Conservation (phyloP, 805 yeast genomes). For the Candida bentonensis region DNA sequence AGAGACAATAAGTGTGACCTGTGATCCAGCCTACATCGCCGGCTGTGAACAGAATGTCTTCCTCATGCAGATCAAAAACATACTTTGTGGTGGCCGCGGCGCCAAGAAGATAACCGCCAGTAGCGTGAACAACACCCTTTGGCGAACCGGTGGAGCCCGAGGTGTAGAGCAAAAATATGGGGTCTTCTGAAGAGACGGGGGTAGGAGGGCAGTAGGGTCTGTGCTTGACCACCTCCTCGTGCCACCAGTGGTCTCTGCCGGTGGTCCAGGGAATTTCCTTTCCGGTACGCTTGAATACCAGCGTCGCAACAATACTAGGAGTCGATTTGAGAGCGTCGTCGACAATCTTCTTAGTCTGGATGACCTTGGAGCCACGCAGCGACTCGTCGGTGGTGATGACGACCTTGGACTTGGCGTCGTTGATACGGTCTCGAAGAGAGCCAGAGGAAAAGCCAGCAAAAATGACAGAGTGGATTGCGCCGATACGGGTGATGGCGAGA, state of each 20-base stretch:
- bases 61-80: slow-evolving; percentile 60
- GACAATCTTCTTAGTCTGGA: slow-evolving; percentile 67
- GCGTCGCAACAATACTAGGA: slow-evolving; percentile 53
- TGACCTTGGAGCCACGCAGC: slow-evolving; percentile 69
- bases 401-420: slow-evolving; percentile 56
- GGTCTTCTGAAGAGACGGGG: slow-evolving; percentile 68
- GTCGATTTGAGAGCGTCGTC: slow-evolving; percentile 62
- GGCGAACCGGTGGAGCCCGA: slow-evolving; percentile 86
- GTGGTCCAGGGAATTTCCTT: slow-evolving; percentile 35
- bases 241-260: slow-evolving; percentile 67
- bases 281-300: slow-evolving; percentile 66
- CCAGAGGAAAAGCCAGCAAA: slow-evolving; percentile 76
- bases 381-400: slow-evolving; percentile 75
- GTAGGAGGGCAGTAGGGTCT: slow-evolving; percentile 60
- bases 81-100: slow-evolving; percentile 64
- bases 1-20: slow-evolving; percentile 72
- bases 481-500: slow-evolving; percentile 66
- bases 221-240: slow-evolving; percentile 50
- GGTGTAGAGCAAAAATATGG: slow-evolving; percentile 66
- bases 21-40: slow-evolving; percentile 92
- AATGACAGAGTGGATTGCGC: slow-evolving; percentile 75
- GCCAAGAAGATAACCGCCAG: slow-evolving; percentile 67
- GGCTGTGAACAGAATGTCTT: slow-evolving; percentile 69
- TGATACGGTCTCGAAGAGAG: slow-evolving; percentile 56
- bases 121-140: slow-evolving; percentile 71